phyloP scores from a whole-genome alignment of 805 yeast species.

The Middelhovenomyces tepae region DNA sequence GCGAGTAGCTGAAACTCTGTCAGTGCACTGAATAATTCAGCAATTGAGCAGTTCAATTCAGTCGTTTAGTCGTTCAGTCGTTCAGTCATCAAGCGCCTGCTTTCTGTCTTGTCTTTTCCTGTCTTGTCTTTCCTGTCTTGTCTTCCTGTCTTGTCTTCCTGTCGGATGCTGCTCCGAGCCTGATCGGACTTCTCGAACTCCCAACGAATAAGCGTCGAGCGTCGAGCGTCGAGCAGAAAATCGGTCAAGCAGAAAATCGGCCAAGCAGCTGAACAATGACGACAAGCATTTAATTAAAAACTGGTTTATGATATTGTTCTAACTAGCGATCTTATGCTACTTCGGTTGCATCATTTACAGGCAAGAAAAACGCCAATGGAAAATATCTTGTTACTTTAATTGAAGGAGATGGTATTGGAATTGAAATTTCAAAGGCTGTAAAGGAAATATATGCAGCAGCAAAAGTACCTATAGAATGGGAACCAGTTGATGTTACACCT shows the following conservation, averaged over 20 bases:
- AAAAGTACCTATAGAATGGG: slow-evolving; percentile 94
- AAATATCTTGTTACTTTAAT: slow-evolving; percentile 89
- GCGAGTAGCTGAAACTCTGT: neutral
- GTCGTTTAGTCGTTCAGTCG: neutral
- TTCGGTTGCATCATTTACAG: slow-evolving; percentile 34
- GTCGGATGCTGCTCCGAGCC: no score
- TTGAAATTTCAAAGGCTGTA: slow-evolving; percentile 90
- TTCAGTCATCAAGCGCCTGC: neutral
- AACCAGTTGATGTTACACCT: slow-evolving; percentile 93
- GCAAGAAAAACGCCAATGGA: slow-evolving; percentile 37
- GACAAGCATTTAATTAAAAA: neutral
- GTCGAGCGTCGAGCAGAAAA: neutral
- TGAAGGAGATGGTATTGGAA: slow-evolving; percentile 98
- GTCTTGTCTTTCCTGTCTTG: neutral
- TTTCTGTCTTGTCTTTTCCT: neutral
- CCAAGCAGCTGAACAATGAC: neutral
- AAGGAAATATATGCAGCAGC: slow-evolving; percentile 92
- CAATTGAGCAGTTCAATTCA: neutral
- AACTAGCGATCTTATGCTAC: slow-evolving; percentile 23
- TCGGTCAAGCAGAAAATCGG: neutral
- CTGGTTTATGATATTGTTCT: slow-evolving; percentile 3
- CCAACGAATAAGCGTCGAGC: neutral
- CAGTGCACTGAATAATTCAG: neutral
- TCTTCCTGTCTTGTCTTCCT: no score
- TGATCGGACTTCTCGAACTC: neutral